Conservation (phyloP, 768 basidiomycete genomes). For the Boletus coccyginus region DNA sequence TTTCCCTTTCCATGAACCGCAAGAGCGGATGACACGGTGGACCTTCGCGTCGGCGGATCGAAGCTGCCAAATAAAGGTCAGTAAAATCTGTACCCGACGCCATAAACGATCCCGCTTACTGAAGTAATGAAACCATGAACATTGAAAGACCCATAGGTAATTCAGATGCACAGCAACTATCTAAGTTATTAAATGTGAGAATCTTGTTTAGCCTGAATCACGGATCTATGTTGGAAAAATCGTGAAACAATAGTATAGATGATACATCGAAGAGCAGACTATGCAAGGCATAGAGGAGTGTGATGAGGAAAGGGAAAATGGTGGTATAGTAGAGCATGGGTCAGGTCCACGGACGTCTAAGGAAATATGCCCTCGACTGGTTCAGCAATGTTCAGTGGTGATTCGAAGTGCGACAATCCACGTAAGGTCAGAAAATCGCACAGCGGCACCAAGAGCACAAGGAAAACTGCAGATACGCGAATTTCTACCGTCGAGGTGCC, state of each 20-base stretch:
- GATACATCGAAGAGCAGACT: constrained; percentile 32
- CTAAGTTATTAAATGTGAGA: constrained; percentile 28
- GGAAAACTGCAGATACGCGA: not conserved
- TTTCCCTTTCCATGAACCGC: not conserved
- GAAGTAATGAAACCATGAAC: constrained; percentile 4
- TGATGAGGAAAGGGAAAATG: constrained; percentile 13
- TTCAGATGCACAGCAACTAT: constrained; percentile 22
- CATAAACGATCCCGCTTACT: constrained; percentile 23
- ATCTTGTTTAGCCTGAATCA: constrained; percentile 16
- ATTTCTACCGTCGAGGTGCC: constrained; percentile 51
- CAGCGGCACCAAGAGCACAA: constrained; percentile 8
- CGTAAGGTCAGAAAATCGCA: constrained; percentile 10
- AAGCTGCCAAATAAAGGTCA: constrained; percentile 17
- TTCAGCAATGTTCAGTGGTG: constrained; percentile 12
- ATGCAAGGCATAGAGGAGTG: constrained; percentile 26
- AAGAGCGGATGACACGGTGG: not conserved
- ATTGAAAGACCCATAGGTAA: constrained; percentile 4
- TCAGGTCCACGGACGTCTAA: constrained; percentile 23
- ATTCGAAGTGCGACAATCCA: constrained; percentile 11
- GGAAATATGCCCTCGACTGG: constrained; percentile 14
- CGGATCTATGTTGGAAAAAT: constrained; percentile 27
- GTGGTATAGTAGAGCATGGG: constrained; percentile 34
- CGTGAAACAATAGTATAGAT: constrained; percentile 18
- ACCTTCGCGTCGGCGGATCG: not conserved
- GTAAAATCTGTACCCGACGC: constrained; percentile 4